These are phyloP conservation scores for Chytriomyces sp. DNA, from an alignment of 192 early-diverging fungal species.

Conservation along the genomic window DNA sequence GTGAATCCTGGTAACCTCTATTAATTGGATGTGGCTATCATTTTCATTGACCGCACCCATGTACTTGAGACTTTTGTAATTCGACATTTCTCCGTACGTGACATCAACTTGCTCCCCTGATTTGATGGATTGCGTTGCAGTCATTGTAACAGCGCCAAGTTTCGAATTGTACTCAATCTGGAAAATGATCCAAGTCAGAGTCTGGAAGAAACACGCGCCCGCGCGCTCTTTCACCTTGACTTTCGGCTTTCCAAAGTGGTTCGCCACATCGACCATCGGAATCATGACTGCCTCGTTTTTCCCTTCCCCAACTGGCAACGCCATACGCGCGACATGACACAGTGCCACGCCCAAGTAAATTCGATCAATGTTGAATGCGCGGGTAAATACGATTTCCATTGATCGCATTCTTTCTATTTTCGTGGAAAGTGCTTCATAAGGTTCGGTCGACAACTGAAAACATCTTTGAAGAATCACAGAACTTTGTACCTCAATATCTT, in stretches of 20 bases:
- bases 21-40: too few relatives aligned
- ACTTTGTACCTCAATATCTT: constrained; percentile 13
- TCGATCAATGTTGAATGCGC: neutral
- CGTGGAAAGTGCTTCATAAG: too few relatives aligned
- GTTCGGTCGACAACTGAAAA: too few relatives aligned
- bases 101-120: constrained; percentile 21
- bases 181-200: neutral
- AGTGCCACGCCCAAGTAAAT: constrained; percentile 18
- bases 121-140: constrained; percentile 18
- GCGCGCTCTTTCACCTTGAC: constrained; percentile 1
- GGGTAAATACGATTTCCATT: constrained; percentile 8
- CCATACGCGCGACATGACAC: constrained; percentile 24
- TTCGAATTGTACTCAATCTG: constrained; percentile 27
- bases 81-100: constrained; percentile 21
- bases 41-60: neutral
- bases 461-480: too few relatives aligned
- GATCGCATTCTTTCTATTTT: neutral
- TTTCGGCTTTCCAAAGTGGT: constrained; percentile 26
- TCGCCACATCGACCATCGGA: constrained; percentile 30
- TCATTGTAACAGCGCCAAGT: constrained; percentile 27
- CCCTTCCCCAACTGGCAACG: constrained; percentile 9
- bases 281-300: constrained; percentile 25
- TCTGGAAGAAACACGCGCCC: neutral
- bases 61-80: constrained; percentile 25
- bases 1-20: constrained; percentile 7